Conservation (phyloP, 345 rosid genomes). For the Microthlaspi erraticum region DNA sequence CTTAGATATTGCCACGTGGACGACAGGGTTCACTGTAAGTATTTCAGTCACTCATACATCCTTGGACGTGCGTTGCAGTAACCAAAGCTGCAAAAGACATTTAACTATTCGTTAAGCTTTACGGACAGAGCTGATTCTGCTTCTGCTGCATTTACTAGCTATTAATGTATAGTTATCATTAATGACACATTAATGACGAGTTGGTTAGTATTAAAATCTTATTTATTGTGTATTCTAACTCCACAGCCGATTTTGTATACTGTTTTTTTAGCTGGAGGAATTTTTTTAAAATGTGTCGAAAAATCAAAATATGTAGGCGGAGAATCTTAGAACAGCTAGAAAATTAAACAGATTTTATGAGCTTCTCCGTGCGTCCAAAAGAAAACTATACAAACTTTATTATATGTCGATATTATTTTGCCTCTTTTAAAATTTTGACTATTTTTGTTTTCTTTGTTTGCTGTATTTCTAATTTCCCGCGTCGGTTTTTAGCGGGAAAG, state of each 20-base stretch:
- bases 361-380: slow-evolving; percentile 22
- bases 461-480: slow-evolving; percentile 4
- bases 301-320: slow-evolving; percentile 19
- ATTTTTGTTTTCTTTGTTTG: slow-evolving; percentile 13
- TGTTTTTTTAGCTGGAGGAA: not conserved
- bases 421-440: not conserved
- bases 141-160: slow-evolving; percentile 28
- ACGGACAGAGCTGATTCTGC: slow-evolving; percentile 23
- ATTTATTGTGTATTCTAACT: not conserved
- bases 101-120: slow-evolving; percentile 23
- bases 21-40: not conserved
- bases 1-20: slow-evolving; percentile 38
- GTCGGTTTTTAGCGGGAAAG: slow-evolving; percentile 54
- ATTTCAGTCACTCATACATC: slow-evolving; percentile 19
- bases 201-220: slow-evolving; percentile 1
- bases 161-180: slow-evolving; percentile 27
- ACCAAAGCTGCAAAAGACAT: slow-evolving; percentile 22
- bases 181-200: slow-evolving; percentile 19
- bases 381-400: not conserved
- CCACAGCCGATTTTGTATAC: slow-evolving; percentile 2
- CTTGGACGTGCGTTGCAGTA: slow-evolving; percentile 47
- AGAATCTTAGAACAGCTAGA: slow-evolving; percentile 20
- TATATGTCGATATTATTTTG: not conserved
- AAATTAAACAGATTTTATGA: slow-evolving; percentile 1
- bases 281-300: not conserved